Percentiles rank a stretch among this genome's conserved stretches.
Conservation (phyloP, 805 yeast genomes). For the Pichia eremophila region DNA sequence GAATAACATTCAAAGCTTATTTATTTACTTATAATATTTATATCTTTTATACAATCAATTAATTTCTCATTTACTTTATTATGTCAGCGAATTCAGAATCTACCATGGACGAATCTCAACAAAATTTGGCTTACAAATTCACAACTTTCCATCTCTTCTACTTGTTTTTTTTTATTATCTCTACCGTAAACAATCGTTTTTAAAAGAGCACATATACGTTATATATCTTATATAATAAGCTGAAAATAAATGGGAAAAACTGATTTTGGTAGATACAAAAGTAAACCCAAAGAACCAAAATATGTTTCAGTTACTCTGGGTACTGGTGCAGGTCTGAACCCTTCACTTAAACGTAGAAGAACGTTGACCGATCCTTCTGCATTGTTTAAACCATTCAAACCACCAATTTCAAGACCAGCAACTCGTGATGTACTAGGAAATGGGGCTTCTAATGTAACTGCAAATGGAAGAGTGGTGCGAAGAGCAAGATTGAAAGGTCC, state of each 20-base stretch:
- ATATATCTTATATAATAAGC: too few species aligned
- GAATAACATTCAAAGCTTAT: too few species aligned
- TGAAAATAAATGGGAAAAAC: background rate
- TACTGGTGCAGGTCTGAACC: slow-evolving; percentile 61
- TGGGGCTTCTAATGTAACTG: slow-evolving; percentile 1
- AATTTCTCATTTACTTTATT: too few species aligned
- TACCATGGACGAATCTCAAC: too few species aligned
- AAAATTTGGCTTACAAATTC: too few species aligned
- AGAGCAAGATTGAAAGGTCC: slow-evolving; percentile 28
- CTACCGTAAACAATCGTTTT: background rate
- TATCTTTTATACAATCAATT: too few species aligned
- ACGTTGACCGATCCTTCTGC: slow-evolving; percentile 42
- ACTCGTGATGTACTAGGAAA: background rate
- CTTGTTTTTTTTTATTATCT: background rate
- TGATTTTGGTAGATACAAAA: slow-evolving; percentile 11
- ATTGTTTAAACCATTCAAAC: slow-evolving; percentile 58
- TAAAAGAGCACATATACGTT: background rate
- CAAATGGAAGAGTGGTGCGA: slow-evolving; percentile 10
- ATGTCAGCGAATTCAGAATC: too few species aligned
- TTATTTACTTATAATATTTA: too few species aligned
- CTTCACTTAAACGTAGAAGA: slow-evolving; percentile 45
- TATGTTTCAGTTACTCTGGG: slow-evolving; percentile 38
- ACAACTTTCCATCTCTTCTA: too few species aligned
- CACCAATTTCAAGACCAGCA: slow-evolving; percentile 37
- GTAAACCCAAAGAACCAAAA: slow-evolving; percentile 10